Percentiles rank a stretch among this genome's conserved stretches.
Evolutionary conservation across 495 filamentous ascomycete species (phyloP).

Genomic region (Oidiodendron maius): DNA sequence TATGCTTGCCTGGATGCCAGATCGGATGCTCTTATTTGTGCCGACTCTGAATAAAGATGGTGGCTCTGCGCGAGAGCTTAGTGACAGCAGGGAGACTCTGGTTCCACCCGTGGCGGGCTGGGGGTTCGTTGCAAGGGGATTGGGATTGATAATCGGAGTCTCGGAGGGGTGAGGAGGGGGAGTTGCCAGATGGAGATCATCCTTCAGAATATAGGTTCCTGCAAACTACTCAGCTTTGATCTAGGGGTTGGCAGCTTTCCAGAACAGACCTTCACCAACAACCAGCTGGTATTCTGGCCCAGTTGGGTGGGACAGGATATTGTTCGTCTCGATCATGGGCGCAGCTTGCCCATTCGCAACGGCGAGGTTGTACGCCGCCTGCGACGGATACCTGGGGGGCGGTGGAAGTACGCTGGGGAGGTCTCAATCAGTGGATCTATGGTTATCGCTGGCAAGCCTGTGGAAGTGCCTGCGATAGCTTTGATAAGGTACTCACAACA

Average conservation of each 20-base stretch:
- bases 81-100: conserved; percentile 70
- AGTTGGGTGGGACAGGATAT: conserved; percentile 71
- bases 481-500: conserved; percentile 20
- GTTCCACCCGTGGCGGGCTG: conserved; percentile 77
- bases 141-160: conserved; percentile 74
- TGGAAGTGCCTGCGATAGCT: too few relatives aligned
- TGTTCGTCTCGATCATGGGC: conserved; percentile 87
- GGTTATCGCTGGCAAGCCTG: too few relatives aligned
- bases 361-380: conserved; percentile 58
- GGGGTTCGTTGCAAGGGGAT: conserved; percentile 80
- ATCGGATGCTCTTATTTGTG: conserved; percentile 34
- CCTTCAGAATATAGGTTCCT: conserved; percentile 85
- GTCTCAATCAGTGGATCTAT: conserved; percentile 20
- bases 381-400: conserved; percentile 73
- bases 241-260: conserved; percentile 1
- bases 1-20: conserved; percentile 45
- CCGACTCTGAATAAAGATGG: conserved; percentile 40
- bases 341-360: conserved; percentile 55
- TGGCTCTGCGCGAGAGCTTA: conserved; percentile 47
- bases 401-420: conserved; percentile 35
- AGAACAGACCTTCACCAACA: conserved; percentile 76
- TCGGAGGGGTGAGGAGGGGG: conserved; percentile 94
- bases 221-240: conserved; percentile 19
- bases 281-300: conserved; percentile 77
- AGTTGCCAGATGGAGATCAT: conserved; percentile 87